Evolutionary conservation across 805 yeast species (phyloP).

Genomic region (Yamadazyma paraphyllophila): DNA sequence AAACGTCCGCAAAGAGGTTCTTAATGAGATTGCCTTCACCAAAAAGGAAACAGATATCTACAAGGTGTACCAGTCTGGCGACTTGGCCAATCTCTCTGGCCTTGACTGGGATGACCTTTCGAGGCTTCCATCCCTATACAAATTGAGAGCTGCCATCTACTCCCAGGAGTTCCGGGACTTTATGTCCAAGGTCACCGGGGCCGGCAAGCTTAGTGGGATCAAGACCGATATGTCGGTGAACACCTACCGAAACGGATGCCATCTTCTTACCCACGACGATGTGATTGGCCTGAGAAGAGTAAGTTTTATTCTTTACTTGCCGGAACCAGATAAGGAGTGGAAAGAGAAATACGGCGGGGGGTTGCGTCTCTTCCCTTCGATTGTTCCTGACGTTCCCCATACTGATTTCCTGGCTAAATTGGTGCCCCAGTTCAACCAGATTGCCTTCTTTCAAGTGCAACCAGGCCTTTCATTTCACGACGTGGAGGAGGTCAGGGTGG

Average conservation of each 20-base stretch:
- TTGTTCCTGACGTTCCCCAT: slow-evolving; percentile 85
- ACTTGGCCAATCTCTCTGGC: slow-evolving; percentile 87
- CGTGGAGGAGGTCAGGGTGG: slow-evolving; percentile 93
- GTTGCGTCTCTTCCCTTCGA: slow-evolving; percentile 77
- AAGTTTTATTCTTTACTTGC: slow-evolving; percentile 86
- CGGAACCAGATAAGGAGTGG: slow-evolving; percentile 90
- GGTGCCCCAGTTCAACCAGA: slow-evolving; percentile 92
- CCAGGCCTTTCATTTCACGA: slow-evolving; percentile 98
- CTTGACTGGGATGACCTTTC: slow-evolving; percentile 71
- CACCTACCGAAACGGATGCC: slow-evolving; percentile 90
- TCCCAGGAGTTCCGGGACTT: slow-evolving; percentile 81
- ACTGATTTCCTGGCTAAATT: slow-evolving; percentile 68
- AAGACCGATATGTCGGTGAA: slow-evolving; percentile 93
- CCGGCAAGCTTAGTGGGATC: slow-evolving; percentile 86
- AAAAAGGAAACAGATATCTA: slow-evolving; percentile 96
- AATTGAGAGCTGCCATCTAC: slow-evolving; percentile 83
- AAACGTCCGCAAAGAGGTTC: slow-evolving; percentile 80
- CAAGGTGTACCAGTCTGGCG: slow-evolving; percentile 87
- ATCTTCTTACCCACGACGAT: slow-evolving; percentile 92
- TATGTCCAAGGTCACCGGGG: slow-evolving; percentile 72
- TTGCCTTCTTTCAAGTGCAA: slow-evolving; percentile 92
- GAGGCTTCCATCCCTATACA: slow-evolving; percentile 70
- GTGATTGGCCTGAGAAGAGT: slow-evolving; percentile 94
- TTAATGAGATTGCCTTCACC: slow-evolving; percentile 82
- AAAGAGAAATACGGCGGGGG: slow-evolving; percentile 93